A percentile compares a stretch with the other conserved stretches of the same genome.
Evolutionary conservation across 163 green algal species (phyloP).

Genomic region (Volvox carteri): DNA sequence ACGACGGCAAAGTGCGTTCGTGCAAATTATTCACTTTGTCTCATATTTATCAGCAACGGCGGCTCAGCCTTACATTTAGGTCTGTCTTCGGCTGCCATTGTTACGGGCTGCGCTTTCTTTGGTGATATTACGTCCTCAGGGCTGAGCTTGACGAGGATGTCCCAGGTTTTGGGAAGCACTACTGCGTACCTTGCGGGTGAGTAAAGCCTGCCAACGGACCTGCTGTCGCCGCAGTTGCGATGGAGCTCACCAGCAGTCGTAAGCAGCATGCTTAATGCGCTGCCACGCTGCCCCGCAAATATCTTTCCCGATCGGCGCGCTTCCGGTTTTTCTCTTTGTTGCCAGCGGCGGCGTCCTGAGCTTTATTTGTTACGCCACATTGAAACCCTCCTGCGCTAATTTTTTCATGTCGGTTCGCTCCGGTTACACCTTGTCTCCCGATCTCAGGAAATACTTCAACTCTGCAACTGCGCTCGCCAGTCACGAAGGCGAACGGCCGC

Average conservation of each 20-base stretch:
- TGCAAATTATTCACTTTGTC: no score
- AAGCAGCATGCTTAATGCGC: background rate
- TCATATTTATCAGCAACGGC: background rate
- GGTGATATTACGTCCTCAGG: slow-evolving; percentile 64
- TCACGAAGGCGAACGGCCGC: slow-evolving; percentile 82
- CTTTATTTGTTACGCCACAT: background rate
- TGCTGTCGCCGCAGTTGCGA: no score
- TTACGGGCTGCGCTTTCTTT: background rate
- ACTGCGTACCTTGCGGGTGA: slow-evolving; percentile 80
- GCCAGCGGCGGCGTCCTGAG: background rate
- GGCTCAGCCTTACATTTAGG: no score
- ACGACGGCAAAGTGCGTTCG: slow-evolving; percentile 80
- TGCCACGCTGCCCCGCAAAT: background rate
- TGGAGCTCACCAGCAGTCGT: no score
- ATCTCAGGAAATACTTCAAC: slow-evolving; percentile 84
- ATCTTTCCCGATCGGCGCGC: background rate
- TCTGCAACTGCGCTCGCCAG: slow-evolving; percentile 67
- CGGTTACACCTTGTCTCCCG: no score
- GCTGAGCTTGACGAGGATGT: slow-evolving; percentile 85
- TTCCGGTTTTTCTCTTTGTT: background rate
- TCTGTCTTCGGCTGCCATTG: background rate
- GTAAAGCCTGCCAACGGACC: no score
- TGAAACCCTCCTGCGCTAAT: background rate
- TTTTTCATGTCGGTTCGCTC: no score
- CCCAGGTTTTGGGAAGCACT: slow-evolving; percentile 81